These are phyloP conservation scores for Pleurotus sapidus DNA, from an alignment of 768 basidiomycete genomes.

Conservation along the genomic window DNA sequence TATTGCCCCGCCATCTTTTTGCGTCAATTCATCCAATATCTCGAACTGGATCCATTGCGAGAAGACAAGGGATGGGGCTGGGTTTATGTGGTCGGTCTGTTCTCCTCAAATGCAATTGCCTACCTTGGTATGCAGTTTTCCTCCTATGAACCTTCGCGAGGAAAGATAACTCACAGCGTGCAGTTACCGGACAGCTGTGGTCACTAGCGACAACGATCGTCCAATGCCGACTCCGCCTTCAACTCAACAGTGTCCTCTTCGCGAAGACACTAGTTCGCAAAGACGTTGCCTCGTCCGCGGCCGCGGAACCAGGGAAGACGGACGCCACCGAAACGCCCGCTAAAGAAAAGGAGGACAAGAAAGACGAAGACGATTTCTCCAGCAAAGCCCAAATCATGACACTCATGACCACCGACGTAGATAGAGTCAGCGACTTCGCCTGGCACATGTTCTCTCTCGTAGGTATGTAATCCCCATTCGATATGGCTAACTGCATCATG, in stretches of 20 bases:
- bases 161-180: background rate
- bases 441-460: slow-evolving; percentile 77
- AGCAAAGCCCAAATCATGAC: slow-evolving; percentile 88
- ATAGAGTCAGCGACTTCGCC: slow-evolving; percentile 82
- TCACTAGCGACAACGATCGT: slow-evolving; percentile 65
- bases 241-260: slow-evolving; percentile 83
- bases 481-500: background rate
- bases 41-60: slow-evolving; percentile 61
- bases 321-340: background rate
- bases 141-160: too few species aligned
- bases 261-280: slow-evolving; percentile 86
- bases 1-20: slow-evolving; percentile 65
- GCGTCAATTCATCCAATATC: slow-evolving; percentile 54
- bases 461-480: slow-evolving; percentile 37
- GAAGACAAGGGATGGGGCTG: slow-evolving; percentile 68
- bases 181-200: slow-evolving; percentile 72
- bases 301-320: slow-evolving; percentile 4
- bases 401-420: slow-evolving; percentile 93
- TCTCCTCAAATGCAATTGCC: slow-evolving; percentile 27
- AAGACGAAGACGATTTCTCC: slow-evolving; percentile 58
- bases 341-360: slow-evolving; percentile 17
- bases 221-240: slow-evolving; percentile 67
- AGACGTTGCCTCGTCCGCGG: slow-evolving; percentile 66
- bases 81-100: slow-evolving; percentile 48
- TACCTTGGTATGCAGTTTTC: slow-evolving; percentile 25